A percentile compares a stretch with the other conserved stretches of the same genome.
Evolutionary conservation across 2,329 filamentous ascomycete genomes (phyloP).

Genomic region (Huntiella abstrusa): DNA sequence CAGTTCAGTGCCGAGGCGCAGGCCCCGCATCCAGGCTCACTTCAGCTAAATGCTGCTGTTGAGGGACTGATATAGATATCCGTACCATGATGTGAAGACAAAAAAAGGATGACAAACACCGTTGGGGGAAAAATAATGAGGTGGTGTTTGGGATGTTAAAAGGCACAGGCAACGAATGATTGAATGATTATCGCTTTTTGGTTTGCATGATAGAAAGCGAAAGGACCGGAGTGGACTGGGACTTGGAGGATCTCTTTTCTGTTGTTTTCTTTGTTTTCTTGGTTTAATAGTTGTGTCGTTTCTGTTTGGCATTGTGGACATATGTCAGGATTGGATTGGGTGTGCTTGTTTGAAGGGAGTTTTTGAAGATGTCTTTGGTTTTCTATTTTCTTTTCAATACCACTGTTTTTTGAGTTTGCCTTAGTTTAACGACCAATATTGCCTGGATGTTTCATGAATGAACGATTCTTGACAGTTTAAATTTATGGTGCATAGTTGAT

Average conservation of each 20-base stretch:
- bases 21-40: constrained; percentile 55
- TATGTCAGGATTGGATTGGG: no score
- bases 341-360: not conserved
- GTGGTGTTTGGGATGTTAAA: constrained; percentile 1
- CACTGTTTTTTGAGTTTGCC: not conserved
- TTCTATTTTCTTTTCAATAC: not conserved
- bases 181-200: constrained; percentile 8
- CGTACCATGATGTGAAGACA: not conserved
- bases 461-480: no score
- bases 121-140: constrained; percentile 3
- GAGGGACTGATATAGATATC: not conserved
- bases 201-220: constrained; percentile 5
- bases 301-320: not conserved
- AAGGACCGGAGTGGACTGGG: not conserved
- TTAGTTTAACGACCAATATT: no score
- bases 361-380: not conserved
- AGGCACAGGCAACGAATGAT: constrained; percentile 10
- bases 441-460: no score
- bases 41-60: constrained; percentile 37
- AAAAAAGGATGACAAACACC: constrained; percentile 4
- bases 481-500: no score
- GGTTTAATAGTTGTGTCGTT: not conserved
- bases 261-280: not conserved
- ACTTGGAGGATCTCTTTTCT: constrained; percentile 3
- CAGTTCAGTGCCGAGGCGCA: constrained; percentile 66